These are phyloP conservation scores for Elongisporangium anandrum DNA, from an alignment of 352 stramenopile species.

Conservation along the genomic window DNA sequence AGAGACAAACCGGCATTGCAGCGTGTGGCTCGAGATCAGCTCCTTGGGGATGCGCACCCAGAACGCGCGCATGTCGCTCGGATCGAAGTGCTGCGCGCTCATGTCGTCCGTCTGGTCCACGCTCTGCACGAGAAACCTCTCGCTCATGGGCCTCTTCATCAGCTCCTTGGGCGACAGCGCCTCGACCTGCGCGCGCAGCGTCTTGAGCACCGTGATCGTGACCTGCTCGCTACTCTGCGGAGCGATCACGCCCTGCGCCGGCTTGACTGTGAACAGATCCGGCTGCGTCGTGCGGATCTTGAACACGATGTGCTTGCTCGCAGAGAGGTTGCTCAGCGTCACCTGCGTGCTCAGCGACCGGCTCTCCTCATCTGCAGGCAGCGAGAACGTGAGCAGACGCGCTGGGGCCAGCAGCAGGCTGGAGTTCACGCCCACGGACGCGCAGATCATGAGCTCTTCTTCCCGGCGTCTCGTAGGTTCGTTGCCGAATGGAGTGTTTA, in stretches of 20 bases:
- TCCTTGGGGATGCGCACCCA: conserved; percentile 58
- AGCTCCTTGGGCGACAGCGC: conserved; percentile 29
- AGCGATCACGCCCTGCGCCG: conserved; percentile 52
- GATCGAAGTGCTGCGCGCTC: conserved; percentile 37
- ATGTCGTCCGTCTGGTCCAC: conserved; percentile 41
- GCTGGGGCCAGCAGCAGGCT: conserved; percentile 71
- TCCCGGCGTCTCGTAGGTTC: not conserved
- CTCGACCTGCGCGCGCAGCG: conserved; percentile 22
- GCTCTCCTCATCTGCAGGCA: conserved; percentile 4
- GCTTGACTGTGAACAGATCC: conserved; percentile 71
- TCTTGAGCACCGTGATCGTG: conserved; percentile 29
- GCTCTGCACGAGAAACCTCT: conserved; percentile 59
- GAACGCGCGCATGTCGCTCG: conserved; percentile 27
- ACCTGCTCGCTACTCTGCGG: conserved; percentile 32
- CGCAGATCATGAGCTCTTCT: conserved; percentile 48
- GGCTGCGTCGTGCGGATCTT: conserved; percentile 76
- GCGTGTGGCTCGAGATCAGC: conserved; percentile 52
- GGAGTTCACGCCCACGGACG: conserved; percentile 64
- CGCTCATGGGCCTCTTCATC: conserved; percentile 25
- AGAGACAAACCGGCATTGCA: conserved; percentile 53
- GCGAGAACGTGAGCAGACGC: conserved; percentile 42
- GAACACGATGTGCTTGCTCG: conserved; percentile 54
- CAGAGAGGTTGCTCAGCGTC: conserved; percentile 66
- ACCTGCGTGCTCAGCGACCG: conserved; percentile 13
- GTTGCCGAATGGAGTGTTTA: not conserved